Evolutionary conservation across 176 grass and related monocot species (phyloP).

Genomic region (Rhynchospora tenuis): DNA sequence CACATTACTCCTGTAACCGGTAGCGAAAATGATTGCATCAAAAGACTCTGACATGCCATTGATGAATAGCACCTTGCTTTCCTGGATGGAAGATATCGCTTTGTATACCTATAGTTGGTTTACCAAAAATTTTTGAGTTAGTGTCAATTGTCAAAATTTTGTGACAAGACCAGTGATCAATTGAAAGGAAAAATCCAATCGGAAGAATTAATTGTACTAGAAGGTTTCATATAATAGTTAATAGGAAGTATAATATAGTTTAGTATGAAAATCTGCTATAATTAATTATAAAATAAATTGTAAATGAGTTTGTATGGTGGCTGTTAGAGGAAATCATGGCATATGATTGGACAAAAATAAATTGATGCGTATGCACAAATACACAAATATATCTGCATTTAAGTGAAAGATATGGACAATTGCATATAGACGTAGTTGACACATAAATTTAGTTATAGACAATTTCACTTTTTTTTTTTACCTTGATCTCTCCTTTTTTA

Average conservation of each 20-base stretch:
- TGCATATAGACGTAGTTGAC: background rate
- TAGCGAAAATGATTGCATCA: slow-evolving; percentile 50
- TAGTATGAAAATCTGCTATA: background rate
- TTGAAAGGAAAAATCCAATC: background rate
- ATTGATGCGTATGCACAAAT: background rate
- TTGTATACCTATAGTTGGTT: slow-evolving; percentile 31
- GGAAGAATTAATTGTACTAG: background rate
- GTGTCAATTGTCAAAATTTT: background rate
- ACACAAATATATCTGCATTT: background rate
- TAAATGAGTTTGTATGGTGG: background rate
- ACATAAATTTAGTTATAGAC: background rate
- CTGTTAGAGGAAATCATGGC: background rate
- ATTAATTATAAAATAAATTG: background rate
- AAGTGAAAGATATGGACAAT: background rate
- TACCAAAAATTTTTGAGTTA: background rate
- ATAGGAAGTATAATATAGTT: background rate
- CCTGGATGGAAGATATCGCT: slow-evolving; percentile 29
- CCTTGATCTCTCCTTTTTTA: slow-evolving; percentile 41
- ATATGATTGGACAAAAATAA: background rate
- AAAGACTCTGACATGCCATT: slow-evolving; percentile 32
- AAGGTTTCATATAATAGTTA: background rate
- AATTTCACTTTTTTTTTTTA: background rate
- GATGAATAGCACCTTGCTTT: slow-evolving; percentile 33
- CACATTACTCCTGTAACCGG: slow-evolving; percentile 44
- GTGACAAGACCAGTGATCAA: background rate